A percentile compares a stretch with the other conserved stretches of the same genome.
These are phyloP conservation scores for Rhododendron henanense DNA, from an alignment of 148 eudicot genomes.

Conservation along the genomic window DNA sequence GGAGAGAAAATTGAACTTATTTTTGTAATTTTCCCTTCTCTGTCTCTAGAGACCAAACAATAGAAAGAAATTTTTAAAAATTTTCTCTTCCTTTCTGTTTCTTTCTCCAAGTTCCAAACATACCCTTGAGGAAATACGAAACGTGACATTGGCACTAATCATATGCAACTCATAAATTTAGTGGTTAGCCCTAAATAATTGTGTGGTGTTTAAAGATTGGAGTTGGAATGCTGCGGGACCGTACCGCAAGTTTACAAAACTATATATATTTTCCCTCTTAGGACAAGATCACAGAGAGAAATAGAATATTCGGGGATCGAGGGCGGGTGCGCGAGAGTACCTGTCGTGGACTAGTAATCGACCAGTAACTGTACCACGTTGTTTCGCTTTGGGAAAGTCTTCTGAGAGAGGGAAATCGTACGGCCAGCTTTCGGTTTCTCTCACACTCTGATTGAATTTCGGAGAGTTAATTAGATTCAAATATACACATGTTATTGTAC, in stretches of 20 bases:
- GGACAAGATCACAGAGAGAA: not conserved
- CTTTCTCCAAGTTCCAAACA: too few relatives aligned
- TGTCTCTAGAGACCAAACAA: too few relatives aligned
- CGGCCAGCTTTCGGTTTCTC: constrained; percentile 69
- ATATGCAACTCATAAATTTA: too few relatives aligned
- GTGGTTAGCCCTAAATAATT: too few relatives aligned
- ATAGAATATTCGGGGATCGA: not conserved
- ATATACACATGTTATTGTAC: not conserved
- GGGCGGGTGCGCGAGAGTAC: constrained; percentile 17
- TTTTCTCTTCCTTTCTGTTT: too few relatives aligned
- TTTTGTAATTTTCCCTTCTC: too few relatives aligned
- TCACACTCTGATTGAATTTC: constrained; percentile 32
- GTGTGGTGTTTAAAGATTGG: not conserved
- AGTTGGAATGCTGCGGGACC: not conserved
- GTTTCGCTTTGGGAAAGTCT: constrained; percentile 44
- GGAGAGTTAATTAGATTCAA: too few relatives aligned
- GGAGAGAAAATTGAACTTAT: too few relatives aligned
- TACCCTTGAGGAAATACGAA: too few relatives aligned
- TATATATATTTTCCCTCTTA: too few relatives aligned
- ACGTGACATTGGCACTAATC: too few relatives aligned
- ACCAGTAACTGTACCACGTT: constrained; percentile 63
- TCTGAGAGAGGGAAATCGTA: constrained; percentile 53
- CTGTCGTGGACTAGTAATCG: constrained; percentile 57
- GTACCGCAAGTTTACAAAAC: not conserved
- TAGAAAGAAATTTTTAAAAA: too few relatives aligned